A percentile compares a stretch with the other conserved stretches of the same genome.
Evolutionary conservation across 352 stramenopile genomes (phyloP).

Genomic region (Globisporangium okanoganense): DNA sequence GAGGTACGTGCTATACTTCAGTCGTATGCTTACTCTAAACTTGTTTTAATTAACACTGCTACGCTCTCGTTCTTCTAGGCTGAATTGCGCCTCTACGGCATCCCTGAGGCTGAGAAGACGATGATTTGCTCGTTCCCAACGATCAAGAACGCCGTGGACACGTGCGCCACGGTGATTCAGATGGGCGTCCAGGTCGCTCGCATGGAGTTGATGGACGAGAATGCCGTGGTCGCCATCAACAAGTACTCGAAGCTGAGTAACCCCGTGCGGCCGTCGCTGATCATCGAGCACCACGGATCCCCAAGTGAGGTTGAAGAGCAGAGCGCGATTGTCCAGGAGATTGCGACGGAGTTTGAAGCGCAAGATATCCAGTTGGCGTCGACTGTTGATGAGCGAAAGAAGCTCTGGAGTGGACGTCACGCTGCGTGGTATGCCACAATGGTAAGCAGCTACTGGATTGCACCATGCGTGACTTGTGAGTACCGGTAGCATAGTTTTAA

Average conservation of each 20-base stretch:
- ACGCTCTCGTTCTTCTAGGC: slow-evolving; percentile 28
- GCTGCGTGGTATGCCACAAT: slow-evolving; percentile 85
- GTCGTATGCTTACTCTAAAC: no score
- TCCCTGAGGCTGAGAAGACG: slow-evolving; percentile 87
- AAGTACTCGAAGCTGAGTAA: slow-evolving; percentile 83
- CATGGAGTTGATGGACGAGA: slow-evolving; percentile 88
- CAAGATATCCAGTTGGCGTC: slow-evolving; percentile 80
- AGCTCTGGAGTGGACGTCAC: slow-evolving; percentile 82
- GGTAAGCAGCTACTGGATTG: slow-evolving; percentile 26
- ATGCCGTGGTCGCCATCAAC: slow-evolving; percentile 76
- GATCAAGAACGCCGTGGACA: slow-evolving; percentile 85
- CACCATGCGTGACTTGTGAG: not conserved
- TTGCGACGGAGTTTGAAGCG: slow-evolving; percentile 84
- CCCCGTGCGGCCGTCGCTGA: slow-evolving; percentile 84
- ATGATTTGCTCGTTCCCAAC: slow-evolving; percentile 93
- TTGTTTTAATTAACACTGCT: no score
- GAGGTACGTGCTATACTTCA: slow-evolving; percentile 49
- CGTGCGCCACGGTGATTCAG: slow-evolving; percentile 82
- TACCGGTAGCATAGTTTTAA: not conserved
- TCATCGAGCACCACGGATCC: slow-evolving; percentile 93
- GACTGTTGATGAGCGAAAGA: slow-evolving; percentile 68
- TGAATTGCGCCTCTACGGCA: slow-evolving; percentile 92
- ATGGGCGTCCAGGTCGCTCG: slow-evolving; percentile 85
- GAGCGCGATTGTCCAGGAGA: slow-evolving; percentile 74
- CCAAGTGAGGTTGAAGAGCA: slow-evolving; percentile 85